Percentiles rank a stretch among this genome's conserved stretches.
phyloP scores from a whole-genome alignment of 1,284 basidiomycete genomes.

The Chalciporus piperatoides region DNA sequence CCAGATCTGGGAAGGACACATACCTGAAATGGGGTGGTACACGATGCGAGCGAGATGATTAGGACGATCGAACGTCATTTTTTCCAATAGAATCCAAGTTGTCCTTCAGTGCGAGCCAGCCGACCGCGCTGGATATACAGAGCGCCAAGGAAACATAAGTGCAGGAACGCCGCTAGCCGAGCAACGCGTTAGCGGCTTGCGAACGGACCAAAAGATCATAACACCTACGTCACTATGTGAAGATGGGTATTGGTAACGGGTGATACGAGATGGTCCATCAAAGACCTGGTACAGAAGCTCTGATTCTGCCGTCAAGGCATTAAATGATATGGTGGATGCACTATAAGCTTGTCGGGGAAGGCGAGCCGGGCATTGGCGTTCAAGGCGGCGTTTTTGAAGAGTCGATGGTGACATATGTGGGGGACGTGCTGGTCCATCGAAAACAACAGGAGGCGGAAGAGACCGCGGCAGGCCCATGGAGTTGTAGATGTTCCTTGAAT shows the following conservation, averaged over 20 bases:
- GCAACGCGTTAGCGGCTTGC: not conserved
- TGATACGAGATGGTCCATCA: constrained; percentile 41
- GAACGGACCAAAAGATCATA: not conserved
- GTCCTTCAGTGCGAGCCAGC: constrained; percentile 24
- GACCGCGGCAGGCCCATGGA: constrained; percentile 19
- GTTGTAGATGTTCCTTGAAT: constrained; percentile 5
- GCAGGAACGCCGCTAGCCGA: constrained; percentile 7
- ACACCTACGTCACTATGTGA: constrained; percentile 18
- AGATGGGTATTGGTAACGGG: constrained; percentile 18
- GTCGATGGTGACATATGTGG: constrained; percentile 27
- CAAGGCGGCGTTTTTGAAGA: constrained; percentile 16
- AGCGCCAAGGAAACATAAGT: constrained; percentile 14
- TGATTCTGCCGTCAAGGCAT: constrained; percentile 5
- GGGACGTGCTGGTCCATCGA: constrained; percentile 45
- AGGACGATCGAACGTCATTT: not conserved
- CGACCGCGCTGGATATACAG: constrained; percentile 23
- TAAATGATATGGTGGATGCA: constrained; percentile 13
- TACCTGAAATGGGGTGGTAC: not conserved
- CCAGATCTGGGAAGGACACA: not conserved
- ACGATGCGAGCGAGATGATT: not conserved
- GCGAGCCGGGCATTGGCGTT: constrained; percentile 11
- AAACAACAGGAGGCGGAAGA: constrained; percentile 41
- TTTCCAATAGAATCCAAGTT: constrained; percentile 2
- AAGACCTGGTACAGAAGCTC: constrained; percentile 36
- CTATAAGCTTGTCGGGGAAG: not conserved